Base-by-base conservation (phyloP, 2,329 filamentous ascomycete genomes). In the Graphiopsis chlorocephala region DNA sequence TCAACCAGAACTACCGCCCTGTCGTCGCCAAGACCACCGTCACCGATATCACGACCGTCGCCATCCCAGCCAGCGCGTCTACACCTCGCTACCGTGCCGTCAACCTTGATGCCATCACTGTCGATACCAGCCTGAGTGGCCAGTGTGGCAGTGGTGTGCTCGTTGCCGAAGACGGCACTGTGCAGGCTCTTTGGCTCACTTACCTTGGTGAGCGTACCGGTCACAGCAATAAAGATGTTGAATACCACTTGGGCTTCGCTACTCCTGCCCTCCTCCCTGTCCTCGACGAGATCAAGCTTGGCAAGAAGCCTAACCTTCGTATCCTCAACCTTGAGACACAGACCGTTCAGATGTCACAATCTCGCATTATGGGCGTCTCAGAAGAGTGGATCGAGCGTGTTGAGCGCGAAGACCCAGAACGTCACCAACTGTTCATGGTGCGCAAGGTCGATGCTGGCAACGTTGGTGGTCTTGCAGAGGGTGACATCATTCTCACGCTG, bases 371-470 rank as follows among this genome's bases (percentile, higher is more conserved):
- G 93, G 95, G 95, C 11, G 92, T 98, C 1, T 92, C 91, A 0
- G 93, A 98, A 68, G 90, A 96, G 67, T 98, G 94, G 95, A 97
- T 99, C 72, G 85, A 91, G 71, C 90, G 92, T 77, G 94, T 97
- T 2, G 89, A 95, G 61, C 83, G 88, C 69, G 92, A 92, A 67
- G 97, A 99, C 77, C 90, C 92, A 45, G 89, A 95, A 59, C 91
- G 93, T 65, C 95, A 99, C 75, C 95, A 99, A 79, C 86, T 99
- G 42, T 99, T 99, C 82, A 97, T 99, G 91, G 92, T 99, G 31
- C 90, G 92, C 72, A 99, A 99, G 80, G 89, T 96, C 66, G 83
- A 90, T 71, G 88, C 87, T 53, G 86, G 86, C 25, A 85, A 76
- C 72, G 72, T 83, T n/a, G 78, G 79, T n/a, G 86, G 88, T 17